Percentiles rank a stretch among this genome's conserved stretches.
phyloP scores from a whole-genome alignment of 2,329 filamentous ascomycete species.

The Pezicula radicicola region DNA sequence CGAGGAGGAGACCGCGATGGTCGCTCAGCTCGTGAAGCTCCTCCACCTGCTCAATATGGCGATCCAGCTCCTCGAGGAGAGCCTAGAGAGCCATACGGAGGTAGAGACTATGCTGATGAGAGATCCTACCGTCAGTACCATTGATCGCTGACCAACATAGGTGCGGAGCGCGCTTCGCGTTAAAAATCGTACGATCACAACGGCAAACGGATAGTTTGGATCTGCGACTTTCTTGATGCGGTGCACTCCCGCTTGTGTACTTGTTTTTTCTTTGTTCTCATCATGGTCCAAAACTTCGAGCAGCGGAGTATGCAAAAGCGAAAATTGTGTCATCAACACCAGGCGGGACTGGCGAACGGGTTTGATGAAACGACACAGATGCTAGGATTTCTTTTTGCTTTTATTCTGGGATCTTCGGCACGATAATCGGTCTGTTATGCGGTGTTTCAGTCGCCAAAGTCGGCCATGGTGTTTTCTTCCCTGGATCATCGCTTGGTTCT shows the following conservation, averaged over 20 bases:
- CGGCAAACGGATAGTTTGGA: conserved; percentile 28
- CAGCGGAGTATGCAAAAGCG: conserved; percentile 30
- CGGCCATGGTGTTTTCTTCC: conserved; percentile 23
- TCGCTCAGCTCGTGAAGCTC: conserved; percentile 34
- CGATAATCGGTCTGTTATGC: conserved; percentile 29
- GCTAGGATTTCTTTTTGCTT: conserved; percentile 29
- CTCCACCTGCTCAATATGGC: conserved; percentile 37
- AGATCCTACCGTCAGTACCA: conserved; percentile 29
- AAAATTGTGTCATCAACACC: conserved; percentile 18
- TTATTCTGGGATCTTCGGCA: conserved; percentile 28
- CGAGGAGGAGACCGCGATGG: conserved; percentile 46
- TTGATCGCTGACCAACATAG: conserved; percentile 32
- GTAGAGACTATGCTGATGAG: conserved; percentile 34
- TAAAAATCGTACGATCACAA: conserved; percentile 30
- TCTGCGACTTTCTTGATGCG: conserved; percentile 33
- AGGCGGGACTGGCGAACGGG: conserved; percentile 27
- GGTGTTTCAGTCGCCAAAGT: conserved; percentile 24
- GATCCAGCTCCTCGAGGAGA: conserved; percentile 40
- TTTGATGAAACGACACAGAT: conserved; percentile 26
- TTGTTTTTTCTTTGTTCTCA: conserved; percentile 26
- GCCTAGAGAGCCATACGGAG: conserved; percentile 39
- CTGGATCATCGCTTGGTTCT: conserved; percentile 27
- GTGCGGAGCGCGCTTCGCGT: conserved; percentile 33
- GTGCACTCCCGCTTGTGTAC: conserved; percentile 28
- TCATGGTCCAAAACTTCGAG: conserved; percentile 31